Percentiles rank a stretch among this genome's conserved stretches.
Conservation (phyloP, 805 yeast genomes). For the Saccharomycopsis babjevae region DNA sequence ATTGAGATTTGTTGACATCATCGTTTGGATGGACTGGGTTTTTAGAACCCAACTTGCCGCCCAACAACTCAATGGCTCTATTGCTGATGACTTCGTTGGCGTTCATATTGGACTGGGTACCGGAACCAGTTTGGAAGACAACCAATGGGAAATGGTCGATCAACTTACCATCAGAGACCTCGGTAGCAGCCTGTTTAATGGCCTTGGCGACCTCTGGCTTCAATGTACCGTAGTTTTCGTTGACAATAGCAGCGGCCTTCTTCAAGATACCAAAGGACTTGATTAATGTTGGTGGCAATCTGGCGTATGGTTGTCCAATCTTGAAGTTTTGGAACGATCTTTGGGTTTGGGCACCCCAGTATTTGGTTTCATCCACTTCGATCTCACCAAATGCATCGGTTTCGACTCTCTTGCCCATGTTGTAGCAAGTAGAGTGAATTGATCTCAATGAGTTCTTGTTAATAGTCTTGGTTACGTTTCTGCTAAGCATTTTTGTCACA, state of each 20-base stretch:
- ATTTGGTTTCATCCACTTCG: slow-evolving; percentile 74
- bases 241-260: slow-evolving; percentile 90
- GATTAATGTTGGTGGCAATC: slow-evolving; percentile 84
- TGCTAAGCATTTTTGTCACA: slow-evolving; percentile 4
- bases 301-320: slow-evolving; percentile 87
- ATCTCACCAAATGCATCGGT: slow-evolving; percentile 96
- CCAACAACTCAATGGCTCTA: slow-evolving; percentile 93
- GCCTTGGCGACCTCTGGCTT: slow-evolving; percentile 79
- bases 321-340: slow-evolving; percentile 89
- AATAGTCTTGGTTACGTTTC: slow-evolving; percentile 2
- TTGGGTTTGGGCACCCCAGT: slow-evolving; percentile 98
- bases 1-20: slow-evolving; percentile 96
- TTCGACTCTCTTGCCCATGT: slow-evolving; percentile 45
- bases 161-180: slow-evolving; percentile 86
- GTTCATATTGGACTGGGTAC: slow-evolving; percentile 98
- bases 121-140: slow-evolving; percentile 98
- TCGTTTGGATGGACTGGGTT: slow-evolving; percentile 96
- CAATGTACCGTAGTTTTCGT: slow-evolving; percentile 67
- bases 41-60: slow-evolving; percentile 88
- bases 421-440: slow-evolving; percentile 9
- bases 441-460: slow-evolving; percentile 2
- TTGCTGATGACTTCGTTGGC: slow-evolving; percentile 98
- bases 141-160: slow-evolving; percentile 94
- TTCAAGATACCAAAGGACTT: slow-evolving; percentile 89
- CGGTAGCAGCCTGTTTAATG: slow-evolving; percentile 89